Evolutionary conservation across 2,329 filamentous ascomycete genomes (phyloP), one percentile per base, ranked within the genome.

Genomic region (Trichoderma koningii): DNA sequence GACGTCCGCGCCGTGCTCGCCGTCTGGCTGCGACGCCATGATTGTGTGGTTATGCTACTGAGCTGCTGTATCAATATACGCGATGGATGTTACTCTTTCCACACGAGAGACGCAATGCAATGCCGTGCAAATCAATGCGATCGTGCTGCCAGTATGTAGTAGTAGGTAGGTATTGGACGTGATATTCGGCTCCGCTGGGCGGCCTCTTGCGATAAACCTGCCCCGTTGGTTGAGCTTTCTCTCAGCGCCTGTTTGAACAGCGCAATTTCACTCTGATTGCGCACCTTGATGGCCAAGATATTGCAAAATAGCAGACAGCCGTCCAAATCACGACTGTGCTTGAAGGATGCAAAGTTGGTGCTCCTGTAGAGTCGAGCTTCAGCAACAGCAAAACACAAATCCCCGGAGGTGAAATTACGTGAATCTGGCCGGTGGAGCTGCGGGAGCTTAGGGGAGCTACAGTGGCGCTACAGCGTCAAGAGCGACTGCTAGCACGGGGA

Each of bases 1-100:
- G 55, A 76, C 75, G 50, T 75, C 73, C 50, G 68, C 70, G 64
- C 63, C 38, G 17, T 69, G 70, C 41, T 70, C 70, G 47, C 70
- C 68, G 59, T 59, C 67, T n/a, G 61, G 42, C 48, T 68, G 63
- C 15, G 67, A 63, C 50, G 71, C 48, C 73, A 74, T 74, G 41
- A 10, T 26, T 19, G 19, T 15, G 44, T 3, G 9, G 34, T 21
- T 23, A 9, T n/a, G 14, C 38, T 21, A 38, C 38, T n/a, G 50
- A 14, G 50, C 50, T 14, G 34, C 34, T 38, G 34, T 38, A 38
- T 38, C 34, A 26, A 7, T 52, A 30, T 30, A 30, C 19, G 41
- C 50, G 7, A n/a, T 34, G 15, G 14, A 38, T 41, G 19, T 17
- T 7, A 34, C 42, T 1, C 42, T 1, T n/a, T 38, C 34, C 14